A percentile compares a stretch with the other conserved stretches of the same genome.
These are phyloP conservation scores for Termitomyces sp. DNA, from an alignment of 768 basidiomycete genomes.

Conservation along the genomic window DNA sequence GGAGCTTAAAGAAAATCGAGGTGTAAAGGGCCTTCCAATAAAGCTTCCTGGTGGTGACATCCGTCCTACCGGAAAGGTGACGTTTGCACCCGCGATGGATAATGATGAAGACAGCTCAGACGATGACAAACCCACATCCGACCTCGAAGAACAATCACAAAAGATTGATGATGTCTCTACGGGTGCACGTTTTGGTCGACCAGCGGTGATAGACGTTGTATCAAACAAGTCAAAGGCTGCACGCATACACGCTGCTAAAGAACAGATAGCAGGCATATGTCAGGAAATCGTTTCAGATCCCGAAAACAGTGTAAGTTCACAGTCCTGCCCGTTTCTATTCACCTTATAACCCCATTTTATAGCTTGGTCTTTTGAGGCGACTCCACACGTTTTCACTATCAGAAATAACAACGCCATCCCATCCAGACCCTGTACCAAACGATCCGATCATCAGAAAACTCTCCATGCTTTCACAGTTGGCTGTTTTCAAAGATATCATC, in stretches of 20 bases:
- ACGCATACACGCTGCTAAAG: constrained; percentile 77
- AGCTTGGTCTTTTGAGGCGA: constrained; percentile 88
- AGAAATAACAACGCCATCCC: constrained; percentile 67
- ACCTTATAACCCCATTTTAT: constrained; percentile 8
- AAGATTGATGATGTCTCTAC: constrained; percentile 71
- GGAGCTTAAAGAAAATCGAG: constrained; percentile 45
- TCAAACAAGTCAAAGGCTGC: constrained; percentile 60
- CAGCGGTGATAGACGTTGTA: constrained; percentile 72
- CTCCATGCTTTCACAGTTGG: constrained; percentile 85
- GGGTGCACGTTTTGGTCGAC: constrained; percentile 85
- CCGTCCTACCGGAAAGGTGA: constrained; percentile 47
- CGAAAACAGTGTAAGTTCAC: constrained; percentile 78
- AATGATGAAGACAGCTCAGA: constrained; percentile 25
- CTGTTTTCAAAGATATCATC: constrained; percentile 94
- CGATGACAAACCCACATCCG: constrained; percentile 27
- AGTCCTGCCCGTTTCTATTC: background rate
- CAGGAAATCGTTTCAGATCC: constrained; percentile 94
- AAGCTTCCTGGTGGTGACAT: constrained; percentile 83
- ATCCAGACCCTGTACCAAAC: constrained; percentile 70
- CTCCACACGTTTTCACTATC: constrained; percentile 84
- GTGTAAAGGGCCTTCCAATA: constrained; percentile 72
- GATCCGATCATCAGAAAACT: constrained; percentile 83
- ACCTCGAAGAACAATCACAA: constrained; percentile 26
- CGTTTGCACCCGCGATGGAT: constrained; percentile 4
- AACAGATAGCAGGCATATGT: constrained; percentile 91